A percentile compares a stretch with the other conserved stretches of the same genome.
phyloP scores from a whole-genome alignment of 2,329 filamentous ascomycete species.

The Exophiala alcalophila region DNA sequence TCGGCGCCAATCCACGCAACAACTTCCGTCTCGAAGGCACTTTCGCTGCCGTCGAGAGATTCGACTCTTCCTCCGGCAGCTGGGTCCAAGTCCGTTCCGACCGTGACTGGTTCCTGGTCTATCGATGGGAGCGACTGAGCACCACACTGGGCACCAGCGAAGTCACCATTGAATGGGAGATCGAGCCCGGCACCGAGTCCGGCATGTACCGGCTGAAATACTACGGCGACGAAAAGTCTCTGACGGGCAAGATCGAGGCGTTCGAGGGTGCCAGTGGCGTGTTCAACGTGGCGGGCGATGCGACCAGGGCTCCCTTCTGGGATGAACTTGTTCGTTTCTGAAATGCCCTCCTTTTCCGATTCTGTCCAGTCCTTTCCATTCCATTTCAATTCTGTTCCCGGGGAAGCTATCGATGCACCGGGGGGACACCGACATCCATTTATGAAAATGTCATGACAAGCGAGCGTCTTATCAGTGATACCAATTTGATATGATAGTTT shows the following conservation, averaged over 20 bases:
- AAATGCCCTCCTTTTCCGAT: too few species aligned
- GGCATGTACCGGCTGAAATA: constrained; percentile 80
- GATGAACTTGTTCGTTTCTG: constrained; percentile 21
- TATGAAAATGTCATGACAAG: too few species aligned
- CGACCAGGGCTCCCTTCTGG: constrained; percentile 1
- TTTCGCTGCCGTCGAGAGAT: constrained; percentile 71
- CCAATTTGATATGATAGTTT: too few species aligned
- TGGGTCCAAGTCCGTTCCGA: constrained; percentile 73
- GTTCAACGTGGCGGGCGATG: constrained; percentile 37
- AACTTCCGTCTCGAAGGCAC: constrained; percentile 76
- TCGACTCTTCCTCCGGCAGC: constrained; percentile 40
- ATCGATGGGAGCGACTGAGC: constrained; percentile 72
- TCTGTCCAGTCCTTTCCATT: too few species aligned
- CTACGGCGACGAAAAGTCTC: constrained; percentile 74
- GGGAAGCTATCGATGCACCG: too few species aligned
- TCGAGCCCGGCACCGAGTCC: constrained; percentile 48
- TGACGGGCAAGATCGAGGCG: constrained; percentile 58
- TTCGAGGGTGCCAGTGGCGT: constrained; percentile 66
- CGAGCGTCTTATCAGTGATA: too few species aligned
- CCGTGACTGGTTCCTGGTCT: constrained; percentile 78
- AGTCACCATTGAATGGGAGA: constrained; percentile 78
- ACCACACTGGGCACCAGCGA: constrained; percentile 70
- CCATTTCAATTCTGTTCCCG: too few species aligned
- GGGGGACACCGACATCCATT: too few species aligned
- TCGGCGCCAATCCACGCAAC: constrained; percentile 87